Percentiles rank a stretch among this genome's conserved stretches.
Evolutionary conservation across 129 eudicot genomes (phyloP).

Genomic region (Saussurea involucrata): DNA sequence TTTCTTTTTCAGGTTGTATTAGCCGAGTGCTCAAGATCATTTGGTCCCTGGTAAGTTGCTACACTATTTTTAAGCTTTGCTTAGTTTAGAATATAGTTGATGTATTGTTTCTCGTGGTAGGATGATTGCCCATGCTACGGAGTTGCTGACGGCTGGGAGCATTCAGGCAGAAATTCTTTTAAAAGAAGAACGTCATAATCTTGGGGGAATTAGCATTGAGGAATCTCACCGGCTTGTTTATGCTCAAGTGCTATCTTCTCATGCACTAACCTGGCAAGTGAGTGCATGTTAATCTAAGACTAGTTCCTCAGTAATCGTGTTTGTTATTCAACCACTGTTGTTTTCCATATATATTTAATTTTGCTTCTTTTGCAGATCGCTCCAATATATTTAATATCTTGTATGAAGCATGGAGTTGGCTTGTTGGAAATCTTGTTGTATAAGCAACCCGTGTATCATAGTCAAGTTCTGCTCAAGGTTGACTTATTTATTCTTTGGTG

Average conservation of each 20-base stretch:
- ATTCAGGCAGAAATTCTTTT: conserved; percentile 73
- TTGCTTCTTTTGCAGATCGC: conserved; percentile 56
- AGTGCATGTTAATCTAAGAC: conserved; percentile 26
- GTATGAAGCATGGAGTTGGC: conserved; percentile 81
- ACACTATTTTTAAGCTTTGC: neutral
- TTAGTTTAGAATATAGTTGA: neutral
- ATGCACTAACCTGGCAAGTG: conserved; percentile 95
- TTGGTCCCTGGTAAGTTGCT: conserved; percentile 88
- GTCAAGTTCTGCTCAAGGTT: conserved; percentile 75
- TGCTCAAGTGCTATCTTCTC: conserved; percentile 93
- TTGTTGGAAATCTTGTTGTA: conserved; percentile 79
- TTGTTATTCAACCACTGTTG: neutral
- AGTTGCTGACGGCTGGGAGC: conserved; percentile 85
- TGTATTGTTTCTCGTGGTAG: conserved; percentile 35
- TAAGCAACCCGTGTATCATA: conserved; percentile 83
- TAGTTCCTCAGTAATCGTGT: neutral
- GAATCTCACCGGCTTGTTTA: conserved; percentile 93
- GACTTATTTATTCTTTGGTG: neutral
- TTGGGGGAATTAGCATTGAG: conserved; percentile 90
- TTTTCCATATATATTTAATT: neutral
- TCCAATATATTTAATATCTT: conserved; percentile 84
- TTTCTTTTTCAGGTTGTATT: conserved; percentile 70
- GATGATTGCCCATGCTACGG: conserved; percentile 94
- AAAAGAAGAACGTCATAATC: conserved; percentile 54
- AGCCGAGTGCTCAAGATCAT: conserved; percentile 94